A percentile compares a stretch with the other conserved stretches of the same genome.
phyloP scores from a whole-genome alignment of 2,329 filamentous ascomycete species.

The Trichoderma cornu-damae region DNA sequence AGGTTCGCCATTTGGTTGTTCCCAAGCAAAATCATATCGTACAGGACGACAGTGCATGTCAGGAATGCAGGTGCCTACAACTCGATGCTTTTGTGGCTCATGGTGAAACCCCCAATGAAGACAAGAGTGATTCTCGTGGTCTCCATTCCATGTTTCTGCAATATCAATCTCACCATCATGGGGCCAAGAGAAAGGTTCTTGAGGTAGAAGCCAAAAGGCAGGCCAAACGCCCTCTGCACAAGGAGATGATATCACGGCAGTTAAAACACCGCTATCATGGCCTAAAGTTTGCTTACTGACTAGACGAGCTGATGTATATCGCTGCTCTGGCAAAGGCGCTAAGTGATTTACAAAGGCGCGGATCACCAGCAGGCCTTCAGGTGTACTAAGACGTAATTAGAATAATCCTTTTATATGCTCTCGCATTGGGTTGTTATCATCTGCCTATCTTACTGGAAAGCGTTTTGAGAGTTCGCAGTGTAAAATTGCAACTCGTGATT shows the following conservation, averaged over 20 bases:
- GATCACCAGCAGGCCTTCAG: slow-evolving; percentile 47
- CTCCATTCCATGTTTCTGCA: slow-evolving; percentile 57
- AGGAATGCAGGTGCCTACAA: slow-evolving; percentile 46
- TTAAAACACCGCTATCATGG: slow-evolving; percentile 48
- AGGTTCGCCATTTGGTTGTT: slow-evolving; percentile 40
- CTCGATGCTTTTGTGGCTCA: slow-evolving; percentile 53
- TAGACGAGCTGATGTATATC: slow-evolving; percentile 52
- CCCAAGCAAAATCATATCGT: slow-evolving; percentile 54
- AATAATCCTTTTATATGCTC: not conserved
- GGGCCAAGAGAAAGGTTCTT: slow-evolving; percentile 55
- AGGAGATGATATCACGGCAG: slow-evolving; percentile 47
- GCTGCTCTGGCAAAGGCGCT: slow-evolving; percentile 35
- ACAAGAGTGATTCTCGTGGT: slow-evolving; percentile 50
- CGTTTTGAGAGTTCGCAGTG: slow-evolving; percentile 44
- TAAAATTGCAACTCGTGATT: slow-evolving; percentile 58
- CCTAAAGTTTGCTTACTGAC: slow-evolving; percentile 48
- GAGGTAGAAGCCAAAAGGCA: slow-evolving; percentile 56
- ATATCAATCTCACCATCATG: slow-evolving; percentile 57
- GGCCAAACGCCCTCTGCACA: slow-evolving; percentile 56
- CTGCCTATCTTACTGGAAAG: slow-evolving; percentile 43
- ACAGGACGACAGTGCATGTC: slow-evolving; percentile 45
- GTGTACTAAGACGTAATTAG: slow-evolving; percentile 32
- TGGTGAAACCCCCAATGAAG: slow-evolving; percentile 55
- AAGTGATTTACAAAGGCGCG: slow-evolving; percentile 42
- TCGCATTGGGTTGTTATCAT: not conserved